Conservation (phyloP, 2,329 filamentous ascomycete species). For the Aspergillus pseudotamarii region DNA sequence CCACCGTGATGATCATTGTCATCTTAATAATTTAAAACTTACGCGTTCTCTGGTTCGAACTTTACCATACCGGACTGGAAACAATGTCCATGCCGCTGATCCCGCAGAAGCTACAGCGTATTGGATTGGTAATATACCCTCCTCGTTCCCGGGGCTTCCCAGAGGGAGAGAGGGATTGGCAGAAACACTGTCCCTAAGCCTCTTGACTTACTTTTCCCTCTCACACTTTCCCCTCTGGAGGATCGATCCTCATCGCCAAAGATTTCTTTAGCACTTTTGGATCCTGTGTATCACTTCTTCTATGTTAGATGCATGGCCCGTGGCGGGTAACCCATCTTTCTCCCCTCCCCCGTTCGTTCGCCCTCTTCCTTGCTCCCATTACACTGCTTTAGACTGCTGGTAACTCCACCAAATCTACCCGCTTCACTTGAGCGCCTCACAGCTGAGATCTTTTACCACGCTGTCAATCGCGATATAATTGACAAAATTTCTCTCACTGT, state of each 20-base stretch:
- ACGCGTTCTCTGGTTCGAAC: slow-evolving; percentile 10
- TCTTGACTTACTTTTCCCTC: slow-evolving; percentile 9
- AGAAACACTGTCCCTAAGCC: slow-evolving; percentile 17
- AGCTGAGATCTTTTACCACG: background rate
- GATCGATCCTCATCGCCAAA: slow-evolving; percentile 11
- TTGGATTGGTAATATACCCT: slow-evolving; percentile 17
- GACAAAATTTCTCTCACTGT: slow-evolving; percentile 9
- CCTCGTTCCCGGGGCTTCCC: slow-evolving; percentile 14
- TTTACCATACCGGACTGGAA: slow-evolving; percentile 14
- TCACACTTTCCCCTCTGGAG: slow-evolving; percentile 11
- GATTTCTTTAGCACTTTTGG: slow-evolving; percentile 11
- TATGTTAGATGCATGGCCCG: slow-evolving; percentile 20
- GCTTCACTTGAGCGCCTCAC: background rate
- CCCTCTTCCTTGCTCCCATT: slow-evolving; percentile 16
- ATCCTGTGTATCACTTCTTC: slow-evolving; percentile 18
- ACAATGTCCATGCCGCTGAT: slow-evolving; percentile 1
- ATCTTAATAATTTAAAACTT: slow-evolving; percentile 8
- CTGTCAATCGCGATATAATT: slow-evolving; percentile 4
- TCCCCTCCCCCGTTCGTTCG: slow-evolving; percentile 21
- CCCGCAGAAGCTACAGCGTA: slow-evolving; percentile 8
- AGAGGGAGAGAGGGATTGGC: slow-evolving; percentile 14
- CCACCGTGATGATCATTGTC: slow-evolving; percentile 9
- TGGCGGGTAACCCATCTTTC: slow-evolving; percentile 17
- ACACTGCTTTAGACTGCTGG: slow-evolving; percentile 11
- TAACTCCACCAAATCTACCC: background rate